Conservation (phyloP, 2,329 filamentous ascomycete species). For the Fusarium bactridioides region DNA sequence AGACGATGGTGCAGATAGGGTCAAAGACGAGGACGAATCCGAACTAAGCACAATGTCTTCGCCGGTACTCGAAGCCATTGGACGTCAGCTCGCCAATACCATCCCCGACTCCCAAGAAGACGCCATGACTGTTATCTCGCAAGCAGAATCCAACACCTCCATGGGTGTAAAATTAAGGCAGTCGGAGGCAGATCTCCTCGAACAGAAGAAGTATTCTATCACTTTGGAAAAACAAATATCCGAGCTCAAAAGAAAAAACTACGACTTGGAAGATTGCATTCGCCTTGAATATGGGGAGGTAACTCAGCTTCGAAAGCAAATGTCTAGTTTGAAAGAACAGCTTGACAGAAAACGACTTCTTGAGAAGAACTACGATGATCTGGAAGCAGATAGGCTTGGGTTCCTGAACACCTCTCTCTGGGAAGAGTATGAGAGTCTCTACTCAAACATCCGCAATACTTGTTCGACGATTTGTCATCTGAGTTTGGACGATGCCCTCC, state of each 20-base stretch:
- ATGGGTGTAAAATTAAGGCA: fast-evolving
- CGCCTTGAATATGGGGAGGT: background rate
- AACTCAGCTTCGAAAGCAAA: fast-evolving
- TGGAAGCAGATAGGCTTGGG: background rate
- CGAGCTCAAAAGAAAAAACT: fast-evolving
- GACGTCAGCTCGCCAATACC: fast-evolving
- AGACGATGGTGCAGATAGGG: fast-evolving
- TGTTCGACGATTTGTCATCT: background rate
- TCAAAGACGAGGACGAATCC: background rate
- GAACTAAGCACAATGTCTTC: background rate
- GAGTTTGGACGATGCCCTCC: background rate
- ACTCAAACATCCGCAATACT: background rate
- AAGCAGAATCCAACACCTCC: fast-evolving
- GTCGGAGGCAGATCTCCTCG: background rate
- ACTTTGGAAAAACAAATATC: background rate
- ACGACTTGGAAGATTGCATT: background rate
- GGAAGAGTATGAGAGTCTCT: background rate
- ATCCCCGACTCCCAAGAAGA: background rate
- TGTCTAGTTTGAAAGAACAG: background rate
- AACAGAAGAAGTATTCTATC: background rate
- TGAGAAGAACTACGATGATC: fast-evolving
- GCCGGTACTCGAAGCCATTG: fast-evolving
- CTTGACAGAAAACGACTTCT: background rate
- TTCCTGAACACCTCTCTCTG: background rate
- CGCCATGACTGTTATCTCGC: too few relatives aligned